Evolutionary conservation across 2,329 filamentous ascomycete genomes (phyloP).

Genomic region (Lecanosticta acicola): DNA sequence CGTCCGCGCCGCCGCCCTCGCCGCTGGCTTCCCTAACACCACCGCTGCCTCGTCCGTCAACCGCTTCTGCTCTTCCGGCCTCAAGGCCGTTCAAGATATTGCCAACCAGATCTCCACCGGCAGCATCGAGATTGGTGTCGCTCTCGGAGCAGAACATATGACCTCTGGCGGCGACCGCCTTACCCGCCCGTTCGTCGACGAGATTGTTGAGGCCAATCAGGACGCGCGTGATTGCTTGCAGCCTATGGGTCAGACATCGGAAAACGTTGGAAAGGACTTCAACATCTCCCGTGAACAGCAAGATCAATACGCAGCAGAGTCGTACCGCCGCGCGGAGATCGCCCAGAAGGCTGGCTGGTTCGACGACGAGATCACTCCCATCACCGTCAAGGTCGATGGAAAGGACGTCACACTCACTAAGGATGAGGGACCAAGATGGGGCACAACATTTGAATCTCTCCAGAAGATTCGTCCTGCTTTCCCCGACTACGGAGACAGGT

Average conservation of each 20-base stretch:
- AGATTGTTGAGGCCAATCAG: constrained; percentile 64
- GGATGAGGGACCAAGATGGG: constrained; percentile 86
- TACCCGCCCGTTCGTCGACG: constrained; percentile 68
- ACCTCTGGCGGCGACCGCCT: constrained; percentile 64
- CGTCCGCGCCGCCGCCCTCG: constrained; percentile 77
- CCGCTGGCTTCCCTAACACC: constrained; percentile 91
- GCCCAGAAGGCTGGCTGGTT: constrained; percentile 90
- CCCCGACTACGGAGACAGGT: constrained; percentile 78
- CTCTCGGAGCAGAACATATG: constrained; percentile 87
- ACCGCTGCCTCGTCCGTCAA: constrained; percentile 76
- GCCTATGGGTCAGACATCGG: constrained; percentile 96
- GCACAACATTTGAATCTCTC: constrained; percentile 78
- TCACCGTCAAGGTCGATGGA: constrained; percentile 68
- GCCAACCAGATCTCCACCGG: constrained; percentile 77
- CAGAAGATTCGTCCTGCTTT: constrained; percentile 86
- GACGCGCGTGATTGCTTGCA: constrained; percentile 81
- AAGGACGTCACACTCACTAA: constrained; percentile 72
- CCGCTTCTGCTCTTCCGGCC: constrained; percentile 94
- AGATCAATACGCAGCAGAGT: constrained; percentile 81
- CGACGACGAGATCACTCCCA: constrained; percentile 89
- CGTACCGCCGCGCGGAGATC: constrained; percentile 76
- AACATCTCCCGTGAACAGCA: constrained; percentile 72
- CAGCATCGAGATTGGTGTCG: constrained; percentile 80
- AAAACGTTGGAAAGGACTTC: constrained; percentile 92
- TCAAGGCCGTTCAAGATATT: constrained; percentile 93